Base-by-base conservation (phyloP, 768 basidiomycete species). In the Lactarius evosmus region DNA sequence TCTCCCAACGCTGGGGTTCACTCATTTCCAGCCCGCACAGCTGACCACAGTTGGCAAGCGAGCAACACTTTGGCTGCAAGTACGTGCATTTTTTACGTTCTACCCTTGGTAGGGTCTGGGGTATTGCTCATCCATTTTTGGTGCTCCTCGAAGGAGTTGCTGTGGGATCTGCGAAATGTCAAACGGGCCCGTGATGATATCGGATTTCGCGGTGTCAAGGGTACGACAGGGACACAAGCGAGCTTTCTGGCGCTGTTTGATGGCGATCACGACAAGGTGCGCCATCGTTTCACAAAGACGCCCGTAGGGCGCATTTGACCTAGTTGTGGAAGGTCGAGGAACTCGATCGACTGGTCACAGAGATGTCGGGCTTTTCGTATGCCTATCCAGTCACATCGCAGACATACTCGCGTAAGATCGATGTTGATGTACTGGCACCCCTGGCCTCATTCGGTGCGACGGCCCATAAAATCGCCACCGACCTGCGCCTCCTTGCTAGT, bases 1-100 rank as follows among this genome's bases (percentile, higher is more conserved):
- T 63, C 84, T 98, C 41, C 95, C 97, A 0, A 94, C 95, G 0
- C 83, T 99, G 34, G 97, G 97, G 1, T 99, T 96, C 78, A 99
- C 97, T 5, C 97, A 99, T 75, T 99, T 95, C 80, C 97, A 99
- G 75, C 95, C 97, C 4, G 97, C 97, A 7, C 97, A 99, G 77
- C 80, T 98, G 63, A 98, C 96, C 0, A 99, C 97, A 2, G 96
- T 99, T 32, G 97, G 97, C 7, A 99, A 99, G 78, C 85, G 97
- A 7, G 88, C 95, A 0, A 97, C 95, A 0, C 78, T 98, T 30
- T 99, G 97, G 97, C 86, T 98, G 41, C 96, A 99, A 80, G 89
- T 87, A 46, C 44, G 74, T 71, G 27, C 50, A 51, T 54, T 29
- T 11, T 9, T 12, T 12, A 38, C 7, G 38, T 19, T 11, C 11